Percentiles rank a stretch among this genome's conserved stretches.
Evolutionary conservation across 106 monocot genomes (phyloP).

Genomic region (Platanthera zijinensis): DNA sequence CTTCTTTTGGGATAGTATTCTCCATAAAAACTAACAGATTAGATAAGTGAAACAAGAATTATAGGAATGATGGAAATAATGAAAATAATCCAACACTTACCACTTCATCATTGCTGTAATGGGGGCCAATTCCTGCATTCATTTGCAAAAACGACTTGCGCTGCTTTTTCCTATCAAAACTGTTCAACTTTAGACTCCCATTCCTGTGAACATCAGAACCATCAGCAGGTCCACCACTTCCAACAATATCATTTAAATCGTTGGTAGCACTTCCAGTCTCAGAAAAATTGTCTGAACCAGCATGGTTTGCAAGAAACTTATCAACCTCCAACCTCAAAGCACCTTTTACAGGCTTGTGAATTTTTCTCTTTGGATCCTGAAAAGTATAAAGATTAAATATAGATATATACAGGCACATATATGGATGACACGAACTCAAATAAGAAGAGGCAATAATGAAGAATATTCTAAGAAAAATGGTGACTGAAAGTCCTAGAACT

Average conservation of each 20-base stretch:
- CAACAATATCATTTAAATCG: slow-evolving; percentile 41
- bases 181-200: slow-evolving; percentile 18
- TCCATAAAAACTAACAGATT: background rate
- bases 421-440: background rate
- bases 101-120: slow-evolving; percentile 35
- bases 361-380: slow-evolving; percentile 93
- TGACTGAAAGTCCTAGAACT: background rate
- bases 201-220: slow-evolving; percentile 26
- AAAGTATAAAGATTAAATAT: slow-evolving; percentile 1
- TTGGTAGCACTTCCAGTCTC: slow-evolving; percentile 63
- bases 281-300: slow-evolving; percentile 60
- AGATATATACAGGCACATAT: background rate
- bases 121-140: slow-evolving; percentile 12
- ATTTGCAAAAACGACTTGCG: slow-evolving; percentile 22
- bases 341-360: slow-evolving; percentile 96
- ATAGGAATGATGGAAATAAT: background rate
- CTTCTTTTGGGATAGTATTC: background rate
- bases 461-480: background rate
- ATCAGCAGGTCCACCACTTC: slow-evolving; percentile 31
- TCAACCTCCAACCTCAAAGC: slow-evolving; percentile 80
- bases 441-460: background rate
- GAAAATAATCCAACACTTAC: slow-evolving; percentile 18
- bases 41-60: background rate
- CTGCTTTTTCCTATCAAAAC: slow-evolving; percentile 28
- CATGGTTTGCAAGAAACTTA: slow-evolving; percentile 45